These are phyloP conservation scores for Oldenlandia corymbosa DNA, from an alignment of 257 asterid genomes.

Conservation along the genomic window DNA sequence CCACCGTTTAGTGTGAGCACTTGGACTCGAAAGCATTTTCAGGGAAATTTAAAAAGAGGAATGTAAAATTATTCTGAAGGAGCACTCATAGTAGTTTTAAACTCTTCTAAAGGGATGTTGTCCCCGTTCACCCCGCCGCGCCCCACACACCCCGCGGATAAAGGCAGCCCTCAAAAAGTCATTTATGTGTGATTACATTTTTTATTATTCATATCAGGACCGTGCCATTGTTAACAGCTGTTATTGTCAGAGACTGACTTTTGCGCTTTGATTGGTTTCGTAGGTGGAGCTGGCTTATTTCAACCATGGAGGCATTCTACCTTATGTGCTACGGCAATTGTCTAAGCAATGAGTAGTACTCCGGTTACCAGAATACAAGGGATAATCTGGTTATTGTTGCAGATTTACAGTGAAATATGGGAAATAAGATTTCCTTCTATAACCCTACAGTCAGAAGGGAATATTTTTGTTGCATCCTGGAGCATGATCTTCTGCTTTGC, in stretches of 20 bases:
- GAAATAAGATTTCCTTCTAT: slow-evolving; percentile 28
- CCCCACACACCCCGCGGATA: too few relatives aligned
- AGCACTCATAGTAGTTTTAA: too few relatives aligned
- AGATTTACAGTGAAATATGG: slow-evolving; percentile 15
- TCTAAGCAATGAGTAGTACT: slow-evolving; percentile 34
- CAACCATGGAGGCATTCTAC: slow-evolving; percentile 89
- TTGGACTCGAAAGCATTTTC: background rate
- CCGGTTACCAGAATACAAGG: background rate
- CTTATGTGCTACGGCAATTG: slow-evolving; percentile 75
- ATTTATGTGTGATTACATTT: too few relatives aligned
- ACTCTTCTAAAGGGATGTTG: too few relatives aligned
- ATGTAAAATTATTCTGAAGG: background rate
- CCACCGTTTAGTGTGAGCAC: background rate
- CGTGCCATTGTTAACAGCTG: background rate
- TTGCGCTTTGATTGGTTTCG: background rate
- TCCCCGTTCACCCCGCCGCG: too few relatives aligned
- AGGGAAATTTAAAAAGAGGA: too few relatives aligned
- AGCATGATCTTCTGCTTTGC: slow-evolving; percentile 17
- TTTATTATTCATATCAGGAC: too few relatives aligned
- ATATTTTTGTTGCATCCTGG: slow-evolving; percentile 22
- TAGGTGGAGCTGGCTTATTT: slow-evolving; percentile 38
- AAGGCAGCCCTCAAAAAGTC: background rate
- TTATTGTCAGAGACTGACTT: background rate
- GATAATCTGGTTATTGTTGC: slow-evolving; percentile 10
- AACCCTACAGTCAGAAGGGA: slow-evolving; percentile 28